Conservation (phyloP, 345 rosid species). For the Syzygium aromaticum region DNA sequence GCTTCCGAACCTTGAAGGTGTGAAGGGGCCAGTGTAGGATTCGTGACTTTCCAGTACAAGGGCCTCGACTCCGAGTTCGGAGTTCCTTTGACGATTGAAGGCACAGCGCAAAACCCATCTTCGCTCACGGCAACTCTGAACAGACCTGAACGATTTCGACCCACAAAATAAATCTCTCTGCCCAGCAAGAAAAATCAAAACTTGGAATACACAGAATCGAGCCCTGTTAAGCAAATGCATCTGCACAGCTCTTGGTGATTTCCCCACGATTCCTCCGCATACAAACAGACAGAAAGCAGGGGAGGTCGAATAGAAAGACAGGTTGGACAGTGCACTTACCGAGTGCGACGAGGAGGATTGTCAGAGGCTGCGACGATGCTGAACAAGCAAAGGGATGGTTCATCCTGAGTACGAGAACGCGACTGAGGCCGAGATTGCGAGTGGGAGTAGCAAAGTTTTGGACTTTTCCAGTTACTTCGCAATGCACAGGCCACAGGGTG, state of each 20-base stretch:
- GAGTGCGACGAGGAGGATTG: conserved; percentile 1
- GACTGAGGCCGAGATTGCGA: not conserved
- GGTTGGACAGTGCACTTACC: not conserved
- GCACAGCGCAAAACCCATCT: conserved; percentile 73
- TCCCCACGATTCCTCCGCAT: not conserved
- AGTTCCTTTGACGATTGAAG: conserved; percentile 20
- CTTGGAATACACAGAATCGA: not conserved
- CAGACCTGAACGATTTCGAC: not conserved
- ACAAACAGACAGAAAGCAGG: not conserved
- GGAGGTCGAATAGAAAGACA: not conserved
- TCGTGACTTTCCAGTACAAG: conserved; percentile 74
- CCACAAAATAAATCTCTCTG: not conserved
- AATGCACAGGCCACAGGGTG: not conserved
- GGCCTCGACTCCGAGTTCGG: conserved; percentile 29
- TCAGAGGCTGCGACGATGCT: not conserved
- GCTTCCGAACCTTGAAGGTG: conserved; percentile 57
- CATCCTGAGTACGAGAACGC: not conserved
- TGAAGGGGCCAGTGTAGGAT: conserved; percentile 84
- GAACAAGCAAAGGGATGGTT: not conserved
- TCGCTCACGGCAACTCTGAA: conserved; percentile 34
- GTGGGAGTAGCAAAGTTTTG: not conserved
- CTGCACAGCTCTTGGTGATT: not conserved
- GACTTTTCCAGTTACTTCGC: not conserved
- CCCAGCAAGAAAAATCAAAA: not conserved
- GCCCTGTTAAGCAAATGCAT: not conserved